Evolutionary conservation across 106 monocot genomes (phyloP).

Genomic region (Allium fistulosum): DNA sequence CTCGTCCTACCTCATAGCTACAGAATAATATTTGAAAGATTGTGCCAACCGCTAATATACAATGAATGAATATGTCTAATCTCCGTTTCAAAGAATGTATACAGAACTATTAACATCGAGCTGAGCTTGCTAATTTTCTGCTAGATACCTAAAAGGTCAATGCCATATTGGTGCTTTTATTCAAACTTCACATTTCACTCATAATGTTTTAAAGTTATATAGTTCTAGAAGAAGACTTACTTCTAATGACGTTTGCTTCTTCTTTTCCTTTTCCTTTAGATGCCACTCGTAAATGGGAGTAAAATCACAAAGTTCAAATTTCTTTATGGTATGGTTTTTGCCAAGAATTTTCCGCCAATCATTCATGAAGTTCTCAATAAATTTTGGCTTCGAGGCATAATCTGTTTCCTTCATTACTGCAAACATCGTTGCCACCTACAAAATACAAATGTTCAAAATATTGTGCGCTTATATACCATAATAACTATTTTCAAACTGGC

Average conservation of each 20-base stretch:
- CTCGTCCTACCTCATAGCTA: too few species aligned
- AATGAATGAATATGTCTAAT: too few species aligned
- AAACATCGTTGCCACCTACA: slow-evolving; percentile 99
- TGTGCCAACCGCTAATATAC: too few species aligned
- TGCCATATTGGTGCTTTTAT: too few species aligned
- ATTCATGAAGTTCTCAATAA: slow-evolving; percentile 82
- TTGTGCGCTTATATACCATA: background rate
- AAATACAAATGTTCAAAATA: background rate
- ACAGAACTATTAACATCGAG: too few species aligned
- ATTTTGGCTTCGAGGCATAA: slow-evolving; percentile 78
- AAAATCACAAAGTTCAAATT: slow-evolving; percentile 94
- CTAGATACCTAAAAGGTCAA: too few species aligned
- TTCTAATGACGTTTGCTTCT: slow-evolving; percentile 81
- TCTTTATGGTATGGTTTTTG: slow-evolving; percentile 84
- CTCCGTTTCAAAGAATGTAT: too few species aligned
- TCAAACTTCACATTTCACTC: too few species aligned
- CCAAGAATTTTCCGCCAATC: slow-evolving; percentile 91
- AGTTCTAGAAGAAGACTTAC: slow-evolving; percentile 23
- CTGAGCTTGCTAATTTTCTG: too few species aligned
- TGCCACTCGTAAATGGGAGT: slow-evolving; percentile 98
- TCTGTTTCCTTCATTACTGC: slow-evolving; percentile 99
- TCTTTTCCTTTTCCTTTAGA: slow-evolving; percentile 90
- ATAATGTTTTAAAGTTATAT: too few species aligned
- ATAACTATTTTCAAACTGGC: background rate
- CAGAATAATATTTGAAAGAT: too few species aligned